phyloP scores from a whole-genome alignment of 495 filamentous ascomycete genomes.

The Staphylotrichum longicolle region DNA sequence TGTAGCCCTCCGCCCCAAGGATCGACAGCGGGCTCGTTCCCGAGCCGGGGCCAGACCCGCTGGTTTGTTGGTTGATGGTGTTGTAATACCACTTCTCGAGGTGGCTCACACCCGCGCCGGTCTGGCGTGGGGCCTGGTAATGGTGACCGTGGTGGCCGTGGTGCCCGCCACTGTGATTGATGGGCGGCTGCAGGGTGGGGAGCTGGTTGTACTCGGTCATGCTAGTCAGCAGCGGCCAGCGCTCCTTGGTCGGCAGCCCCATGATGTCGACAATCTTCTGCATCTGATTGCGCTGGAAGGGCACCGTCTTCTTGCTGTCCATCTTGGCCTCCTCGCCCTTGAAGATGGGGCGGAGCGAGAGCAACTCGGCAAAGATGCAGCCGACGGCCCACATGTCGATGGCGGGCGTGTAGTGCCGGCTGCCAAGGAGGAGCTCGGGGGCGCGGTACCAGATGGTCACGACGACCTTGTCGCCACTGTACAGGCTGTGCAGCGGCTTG shows the following conservation, averaged over 20 bases:
- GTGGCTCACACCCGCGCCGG: slow-evolving; percentile 31
- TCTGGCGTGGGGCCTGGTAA: slow-evolving; percentile 43
- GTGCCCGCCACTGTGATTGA: slow-evolving; percentile 37
- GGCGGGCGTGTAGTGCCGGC: slow-evolving; percentile 90
- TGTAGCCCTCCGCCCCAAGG: slow-evolving; percentile 74
- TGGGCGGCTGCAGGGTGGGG: slow-evolving; percentile 56
- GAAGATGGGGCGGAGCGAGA: slow-evolving; percentile 91
- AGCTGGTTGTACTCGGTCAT: slow-evolving; percentile 84
- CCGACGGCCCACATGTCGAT: slow-evolving; percentile 97
- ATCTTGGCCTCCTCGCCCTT: slow-evolving; percentile 99
- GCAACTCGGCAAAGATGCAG: slow-evolving; percentile 94
- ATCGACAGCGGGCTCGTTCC: slow-evolving; percentile 41
- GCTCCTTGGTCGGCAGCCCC: slow-evolving; percentile 82
- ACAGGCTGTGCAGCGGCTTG: slow-evolving; percentile 87
- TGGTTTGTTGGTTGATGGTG: slow-evolving; percentile 50
- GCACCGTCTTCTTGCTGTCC: slow-evolving; percentile 95
- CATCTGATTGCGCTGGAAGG: slow-evolving; percentile 98
- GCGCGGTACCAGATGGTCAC: slow-evolving; percentile 99
- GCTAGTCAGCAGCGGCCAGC: slow-evolving; percentile 75
- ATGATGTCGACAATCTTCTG: slow-evolving; percentile 97
- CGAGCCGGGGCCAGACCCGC: slow-evolving; percentile 31
- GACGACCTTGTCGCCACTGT: slow-evolving; percentile 94
- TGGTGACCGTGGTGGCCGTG: slow-evolving; percentile 49
- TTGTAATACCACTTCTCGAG: slow-evolving; percentile 59
- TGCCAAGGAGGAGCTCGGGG: slow-evolving; percentile 87